A percentile compares a stretch with the other conserved stretches of the same genome.
Conservation (phyloP, 2,329 filamentous ascomycete genomes). For the Macrophomina pseudophaseolina region DNA sequence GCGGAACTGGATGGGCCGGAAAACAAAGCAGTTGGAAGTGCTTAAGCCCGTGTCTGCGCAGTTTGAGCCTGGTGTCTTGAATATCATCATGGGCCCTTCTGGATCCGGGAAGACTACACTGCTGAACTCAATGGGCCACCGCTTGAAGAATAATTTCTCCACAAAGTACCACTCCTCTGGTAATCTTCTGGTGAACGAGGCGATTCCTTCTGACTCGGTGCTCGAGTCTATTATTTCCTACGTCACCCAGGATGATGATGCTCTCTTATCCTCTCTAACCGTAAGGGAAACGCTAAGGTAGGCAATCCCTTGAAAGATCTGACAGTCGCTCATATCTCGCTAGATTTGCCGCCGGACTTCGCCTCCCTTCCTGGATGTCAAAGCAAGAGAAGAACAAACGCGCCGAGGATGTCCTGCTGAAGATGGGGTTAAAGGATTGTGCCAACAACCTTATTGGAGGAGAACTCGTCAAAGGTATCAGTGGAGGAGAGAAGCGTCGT, state of each 20-base stretch:
- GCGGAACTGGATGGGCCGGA: slow-evolving; percentile 58
- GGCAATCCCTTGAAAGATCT: not conserved
- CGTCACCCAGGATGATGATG: slow-evolving; percentile 79
- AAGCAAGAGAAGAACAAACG: slow-evolving; percentile 68
- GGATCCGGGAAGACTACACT: slow-evolving; percentile 78
- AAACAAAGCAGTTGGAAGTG: slow-evolving; percentile 54
- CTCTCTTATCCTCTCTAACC: slow-evolving; percentile 73
- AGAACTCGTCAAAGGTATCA: slow-evolving; percentile 77
- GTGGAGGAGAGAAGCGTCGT: slow-evolving; percentile 77
- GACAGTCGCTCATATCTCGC: not conserved
- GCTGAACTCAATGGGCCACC: slow-evolving; percentile 72
- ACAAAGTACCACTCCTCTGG: slow-evolving; percentile 68
- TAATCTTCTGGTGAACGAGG: slow-evolving; percentile 71
- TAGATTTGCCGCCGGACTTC: slow-evolving; percentile 67
- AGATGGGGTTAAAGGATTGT: slow-evolving; percentile 79
- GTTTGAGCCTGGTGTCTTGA: slow-evolving; percentile 71
- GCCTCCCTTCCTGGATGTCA: slow-evolving; percentile 73
- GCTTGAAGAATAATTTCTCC: slow-evolving; percentile 65
- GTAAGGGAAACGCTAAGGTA: slow-evolving; percentile 71
- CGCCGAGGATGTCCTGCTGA: slow-evolving; percentile 73
- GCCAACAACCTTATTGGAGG: slow-evolving; percentile 76
- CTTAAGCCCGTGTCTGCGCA: slow-evolving; percentile 69
- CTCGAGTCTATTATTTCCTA: slow-evolving; percentile 76
- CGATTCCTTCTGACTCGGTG: slow-evolving; percentile 69
- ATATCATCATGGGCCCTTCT: slow-evolving; percentile 81